phyloP scores from a whole-genome alignment of 2,329 filamentous ascomycete genomes.

The Xylaria sp. region DNA sequence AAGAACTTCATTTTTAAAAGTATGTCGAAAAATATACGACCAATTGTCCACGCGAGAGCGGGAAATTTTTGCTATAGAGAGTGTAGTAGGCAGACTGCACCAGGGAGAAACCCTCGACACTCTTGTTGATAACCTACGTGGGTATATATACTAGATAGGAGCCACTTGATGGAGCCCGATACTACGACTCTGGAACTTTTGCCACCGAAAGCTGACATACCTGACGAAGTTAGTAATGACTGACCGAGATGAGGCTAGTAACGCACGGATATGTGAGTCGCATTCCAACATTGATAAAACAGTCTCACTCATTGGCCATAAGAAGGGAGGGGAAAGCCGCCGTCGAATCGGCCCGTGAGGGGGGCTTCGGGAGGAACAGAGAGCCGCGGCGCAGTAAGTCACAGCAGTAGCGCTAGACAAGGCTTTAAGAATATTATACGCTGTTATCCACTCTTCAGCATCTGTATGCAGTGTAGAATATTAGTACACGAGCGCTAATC shows the following conservation, averaged over 20 bases:
- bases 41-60: background rate
- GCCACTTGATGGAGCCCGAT: background rate
- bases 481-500: background rate
- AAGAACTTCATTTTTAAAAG: slow-evolving; percentile 40
- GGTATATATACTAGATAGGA: background rate
- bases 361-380: background rate
- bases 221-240: background rate
- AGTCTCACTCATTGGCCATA: slow-evolving; percentile 2
- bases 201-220: background rate
- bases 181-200: background rate
- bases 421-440: background rate
- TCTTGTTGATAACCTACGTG: background rate
- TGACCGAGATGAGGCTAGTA: background rate
- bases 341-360: slow-evolving; percentile 5
- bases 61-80: background rate
- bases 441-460: background rate
- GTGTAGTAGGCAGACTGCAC: background rate
- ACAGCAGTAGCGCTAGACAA: background rate
- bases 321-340: background rate
- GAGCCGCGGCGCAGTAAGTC: background rate
- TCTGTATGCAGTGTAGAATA: background rate
- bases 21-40: background rate
- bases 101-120: background rate
- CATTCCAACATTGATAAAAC: background rate
- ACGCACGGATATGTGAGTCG: background rate